Conservation (phyloP, 108 stramenopile species). For the Skeletonema marinoi region DNA sequence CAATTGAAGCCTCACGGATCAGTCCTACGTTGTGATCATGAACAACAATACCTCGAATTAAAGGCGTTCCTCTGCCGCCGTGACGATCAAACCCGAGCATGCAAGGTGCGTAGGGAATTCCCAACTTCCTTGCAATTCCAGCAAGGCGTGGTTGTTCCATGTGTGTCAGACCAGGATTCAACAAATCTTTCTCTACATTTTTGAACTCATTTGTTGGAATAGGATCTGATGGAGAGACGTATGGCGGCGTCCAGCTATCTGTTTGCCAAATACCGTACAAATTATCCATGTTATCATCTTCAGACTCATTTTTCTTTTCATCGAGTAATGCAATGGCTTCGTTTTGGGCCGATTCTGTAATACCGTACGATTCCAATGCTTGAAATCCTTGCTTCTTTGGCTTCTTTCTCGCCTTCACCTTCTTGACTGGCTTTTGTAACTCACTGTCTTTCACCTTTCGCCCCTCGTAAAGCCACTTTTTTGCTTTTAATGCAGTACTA, state of each 20-base stretch:
- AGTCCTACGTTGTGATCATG: constrained; percentile 80
- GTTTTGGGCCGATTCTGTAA: constrained; percentile 34
- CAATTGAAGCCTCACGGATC: constrained; percentile 72
- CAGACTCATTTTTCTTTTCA: constrained; percentile 12
- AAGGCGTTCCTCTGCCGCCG: constrained; percentile 76
- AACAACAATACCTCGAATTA: constrained; percentile 82
- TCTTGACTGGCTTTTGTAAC: constrained; percentile 60
- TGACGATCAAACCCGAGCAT: constrained; percentile 86
- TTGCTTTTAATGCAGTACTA: constrained; percentile 62
- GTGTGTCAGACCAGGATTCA: constrained; percentile 88
- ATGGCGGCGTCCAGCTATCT: constrained; percentile 60
- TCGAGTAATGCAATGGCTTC: constrained; percentile 40
- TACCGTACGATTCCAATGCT: constrained; percentile 70
- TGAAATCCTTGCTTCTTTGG: constrained; percentile 53
- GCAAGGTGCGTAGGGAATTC: constrained; percentile 87
- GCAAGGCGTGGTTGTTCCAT: constrained; percentile 61
- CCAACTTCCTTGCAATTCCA: constrained; percentile 70
- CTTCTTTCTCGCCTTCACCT: constrained; percentile 72
- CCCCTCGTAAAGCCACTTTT: constrained; percentile 81
- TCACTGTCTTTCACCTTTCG: constrained; percentile 74
- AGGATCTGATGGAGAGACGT: constrained; percentile 66
- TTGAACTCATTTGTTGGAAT: constrained; percentile 82
- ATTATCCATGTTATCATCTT: constrained; percentile 50
- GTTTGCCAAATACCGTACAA: constrained; percentile 90
- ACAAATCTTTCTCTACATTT: constrained; percentile 78